A percentile compares a stretch with the other conserved stretches of the same genome.
phyloP scores from a whole-genome alignment of 2,329 filamentous ascomycete species.

The Trichoderma polysporum region DNA sequence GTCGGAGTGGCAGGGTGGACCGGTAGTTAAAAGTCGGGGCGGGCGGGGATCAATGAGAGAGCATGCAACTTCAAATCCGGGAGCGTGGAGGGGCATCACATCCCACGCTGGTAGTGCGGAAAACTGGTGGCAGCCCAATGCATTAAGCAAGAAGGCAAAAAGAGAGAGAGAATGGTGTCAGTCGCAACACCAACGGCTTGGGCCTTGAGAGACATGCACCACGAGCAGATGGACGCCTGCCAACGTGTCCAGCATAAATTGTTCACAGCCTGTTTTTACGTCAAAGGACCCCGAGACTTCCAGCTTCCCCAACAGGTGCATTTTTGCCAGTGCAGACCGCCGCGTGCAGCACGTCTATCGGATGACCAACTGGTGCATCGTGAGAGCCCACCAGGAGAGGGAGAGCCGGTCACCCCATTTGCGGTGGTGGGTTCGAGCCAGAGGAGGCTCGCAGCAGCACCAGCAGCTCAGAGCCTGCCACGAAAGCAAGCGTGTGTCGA shows the following conservation, averaged over 20 bases:
- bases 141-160: not conserved
- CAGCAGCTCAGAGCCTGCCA: conserved; percentile 35
- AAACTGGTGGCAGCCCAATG: conserved; percentile 21
- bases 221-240: not conserved
- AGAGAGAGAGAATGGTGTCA: not conserved
- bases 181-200: not conserved
- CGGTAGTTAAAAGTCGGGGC: conserved; percentile 19
- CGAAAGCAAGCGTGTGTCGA: conserved; percentile 38
- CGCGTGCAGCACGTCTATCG: conserved; percentile 14
- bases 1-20: conserved; percentile 22
- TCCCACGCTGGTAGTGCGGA: conserved; percentile 7
- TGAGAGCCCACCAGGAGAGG: conserved; percentile 16
- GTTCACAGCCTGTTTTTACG: not conserved
- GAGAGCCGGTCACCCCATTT: conserved; percentile 16
- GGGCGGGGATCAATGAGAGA: conserved; percentile 16
- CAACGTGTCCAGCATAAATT: conserved; percentile 20
- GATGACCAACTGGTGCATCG: conserved; percentile 21
- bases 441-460: conserved; percentile 19
- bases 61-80: conserved; percentile 22
- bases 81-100: conserved; percentile 12
- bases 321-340: conserved; percentile 3
- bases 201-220: not conserved
- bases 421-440: conserved; percentile 8
- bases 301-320: not conserved
- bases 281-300: not conserved